Conservation (phyloP, 306 rosid species). For the Canavalia ensiformis region DNA sequence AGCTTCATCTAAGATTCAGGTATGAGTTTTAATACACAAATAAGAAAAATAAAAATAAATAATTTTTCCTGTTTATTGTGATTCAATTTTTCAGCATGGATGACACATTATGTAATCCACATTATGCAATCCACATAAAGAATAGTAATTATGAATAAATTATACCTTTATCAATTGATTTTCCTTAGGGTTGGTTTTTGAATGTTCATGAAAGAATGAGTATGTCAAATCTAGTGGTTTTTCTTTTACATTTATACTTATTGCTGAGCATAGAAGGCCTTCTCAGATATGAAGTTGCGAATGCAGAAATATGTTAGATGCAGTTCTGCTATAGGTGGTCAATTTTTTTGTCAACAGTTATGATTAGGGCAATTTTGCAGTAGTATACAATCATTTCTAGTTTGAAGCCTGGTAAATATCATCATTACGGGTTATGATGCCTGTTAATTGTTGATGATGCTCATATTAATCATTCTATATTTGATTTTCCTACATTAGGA, state of each 20-base stretch:
- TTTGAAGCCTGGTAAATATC: slow-evolving; percentile 13
- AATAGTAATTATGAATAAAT: not conserved
- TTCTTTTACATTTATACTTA: not conserved
- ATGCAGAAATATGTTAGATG: not conserved
- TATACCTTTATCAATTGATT: slow-evolving; percentile 2
- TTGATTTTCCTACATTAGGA: not conserved
- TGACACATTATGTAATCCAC: not conserved
- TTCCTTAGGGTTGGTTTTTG: not conserved
- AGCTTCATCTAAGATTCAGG: slow-evolving; percentile 49
- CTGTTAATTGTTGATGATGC: not conserved
- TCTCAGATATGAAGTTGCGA: not conserved
- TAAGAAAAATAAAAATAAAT: not conserved
- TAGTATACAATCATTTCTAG: not conserved
- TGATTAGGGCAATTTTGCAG: not conserved
- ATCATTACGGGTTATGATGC: not conserved
- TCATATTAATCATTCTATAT: not conserved
- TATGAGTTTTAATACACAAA: slow-evolving; percentile 12
- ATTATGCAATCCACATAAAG: not conserved
- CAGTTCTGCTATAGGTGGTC: not conserved
- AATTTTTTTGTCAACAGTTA: not conserved
- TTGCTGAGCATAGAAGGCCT: slow-evolving; percentile 12
- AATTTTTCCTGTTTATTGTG: not conserved
- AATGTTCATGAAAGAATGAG: not conserved
- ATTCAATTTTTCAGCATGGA: not conserved
- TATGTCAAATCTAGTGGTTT: not conserved